Percentiles rank a stretch among this genome's conserved stretches.
Evolutionary conservation across 345 rosid genomes (phyloP).

Genomic region (Citrus glauca): DNA sequence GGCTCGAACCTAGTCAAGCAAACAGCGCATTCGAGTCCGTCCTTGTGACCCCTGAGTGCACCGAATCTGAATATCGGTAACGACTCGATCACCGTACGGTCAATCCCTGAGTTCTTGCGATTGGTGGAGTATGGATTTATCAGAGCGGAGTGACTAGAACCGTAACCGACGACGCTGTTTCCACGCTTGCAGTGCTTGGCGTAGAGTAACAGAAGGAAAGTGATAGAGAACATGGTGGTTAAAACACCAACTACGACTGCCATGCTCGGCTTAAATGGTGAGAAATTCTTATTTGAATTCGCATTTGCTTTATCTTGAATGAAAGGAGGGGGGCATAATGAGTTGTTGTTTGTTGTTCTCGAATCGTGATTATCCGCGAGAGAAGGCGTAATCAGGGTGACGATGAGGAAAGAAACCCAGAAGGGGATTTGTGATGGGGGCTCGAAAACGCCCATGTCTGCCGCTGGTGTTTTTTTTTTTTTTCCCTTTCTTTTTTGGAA

Average conservation of each 20-base stretch:
- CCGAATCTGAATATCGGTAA: constrained; percentile 80
- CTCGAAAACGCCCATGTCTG: constrained; percentile 5
- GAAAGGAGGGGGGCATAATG: constrained; percentile 10
- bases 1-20: constrained; percentile 66
- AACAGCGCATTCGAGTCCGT: constrained; percentile 84
- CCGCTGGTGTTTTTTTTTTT: not conserved
- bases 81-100: constrained; percentile 63
- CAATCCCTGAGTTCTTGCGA: constrained; percentile 75
- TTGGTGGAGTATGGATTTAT: not conserved
- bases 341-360: not conserved
- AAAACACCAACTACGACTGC: constrained; percentile 59
- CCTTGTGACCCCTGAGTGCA: constrained; percentile 67
- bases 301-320: constrained; percentile 6
- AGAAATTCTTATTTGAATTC: constrained; percentile 1
- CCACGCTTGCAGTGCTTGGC: constrained; percentile 66
- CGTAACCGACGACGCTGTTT: constrained; percentile 14
- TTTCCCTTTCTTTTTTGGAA: not conserved
- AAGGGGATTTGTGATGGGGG: not conserved
- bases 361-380: constrained; percentile 6
- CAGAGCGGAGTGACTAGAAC: not conserved
- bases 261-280: constrained; percentile 60
- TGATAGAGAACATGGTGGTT: constrained; percentile 64
- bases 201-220: constrained; percentile 74
- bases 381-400: not conserved
- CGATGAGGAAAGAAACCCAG: not conserved